Evolutionary conservation across 352 stramenopile species (phyloP), one percentile per base, ranked within the genome.

Genomic region (Phytophthora cryptogea): DNA sequence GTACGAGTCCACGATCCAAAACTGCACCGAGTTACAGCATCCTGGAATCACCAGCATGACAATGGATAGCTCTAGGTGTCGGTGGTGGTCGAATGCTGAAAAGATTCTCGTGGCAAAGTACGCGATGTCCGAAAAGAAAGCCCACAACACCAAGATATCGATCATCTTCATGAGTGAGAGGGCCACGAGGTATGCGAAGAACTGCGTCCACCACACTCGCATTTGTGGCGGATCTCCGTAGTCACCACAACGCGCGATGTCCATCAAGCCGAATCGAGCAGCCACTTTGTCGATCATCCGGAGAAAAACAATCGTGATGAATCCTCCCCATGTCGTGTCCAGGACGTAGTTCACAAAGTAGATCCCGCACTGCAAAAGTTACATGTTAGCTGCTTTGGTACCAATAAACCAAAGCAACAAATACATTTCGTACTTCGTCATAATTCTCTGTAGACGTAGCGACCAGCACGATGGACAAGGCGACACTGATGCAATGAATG

Each of bases 31-130:
- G 48, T 90, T 94, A 52, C 59, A 82, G 44, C 76, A 79, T 16
- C 82, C 82, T 8, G 82, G 82, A 20, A 89, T 64, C 41, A 92
- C 65, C 28, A 94, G 80, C 84, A 92, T 94, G 35, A 91, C 80
- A 31, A 94, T 59, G 32, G 88, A 69, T 2, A 92, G 59, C 52
- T 94, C 82, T 17, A 90, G 57, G 54, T 91, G 81, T 35, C 84
- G 76, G 40, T 93, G 75, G 42, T 78, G 35, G 14, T 54, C 54
- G 45, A 91, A 93, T 14, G 64, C 54, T 7, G 64, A 59, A 41
- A 92, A 92, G 26, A 90, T 54, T 2, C 46, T 54, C 2, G 70
- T 90, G 1, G 74, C 70, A 14, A 77, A 65, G 11, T 39, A 40
- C 11, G 79, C 80, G 9, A 93, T 65, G 14, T 66, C 59, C 4